These are phyloP conservation scores for Chaetomium globosum DNA, from an alignment of 2,329 filamentous ascomycete genomes.

Conservation along the genomic window DNA sequence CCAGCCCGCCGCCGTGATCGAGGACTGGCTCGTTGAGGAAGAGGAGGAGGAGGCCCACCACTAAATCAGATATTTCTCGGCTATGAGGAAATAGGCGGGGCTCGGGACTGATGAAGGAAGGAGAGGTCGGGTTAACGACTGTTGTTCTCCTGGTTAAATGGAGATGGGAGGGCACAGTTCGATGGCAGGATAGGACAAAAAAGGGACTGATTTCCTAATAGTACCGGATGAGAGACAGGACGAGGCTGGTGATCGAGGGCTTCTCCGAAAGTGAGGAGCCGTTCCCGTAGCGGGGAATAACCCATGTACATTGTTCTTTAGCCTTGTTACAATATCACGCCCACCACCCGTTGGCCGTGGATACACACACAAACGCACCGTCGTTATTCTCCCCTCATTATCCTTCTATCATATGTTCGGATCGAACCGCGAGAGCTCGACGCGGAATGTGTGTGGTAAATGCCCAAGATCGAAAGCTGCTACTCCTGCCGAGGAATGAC, in stretches of 20 bases:
- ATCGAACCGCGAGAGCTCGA: not conserved
- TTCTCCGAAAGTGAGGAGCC: slow-evolving; percentile 15
- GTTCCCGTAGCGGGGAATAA: slow-evolving; percentile 38
- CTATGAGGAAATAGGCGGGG: too few species aligned
- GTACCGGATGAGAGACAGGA: slow-evolving; percentile 1
- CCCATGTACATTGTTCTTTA: slow-evolving; percentile 47
- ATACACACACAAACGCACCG: not conserved
- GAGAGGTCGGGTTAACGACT: not conserved
- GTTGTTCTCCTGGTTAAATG: not conserved
- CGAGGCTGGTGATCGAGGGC: not conserved
- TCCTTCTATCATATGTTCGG: not conserved
- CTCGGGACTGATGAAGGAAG: not conserved
- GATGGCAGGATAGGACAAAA: slow-evolving; percentile 11
- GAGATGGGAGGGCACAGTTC: not conserved
- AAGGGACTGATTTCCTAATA: slow-evolving; percentile 14
- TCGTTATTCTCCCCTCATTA: not conserved
- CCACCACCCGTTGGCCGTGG: slow-evolving; percentile 16
- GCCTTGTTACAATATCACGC: slow-evolving; percentile 33
- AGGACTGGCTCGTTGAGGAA: slow-evolving; percentile 85
- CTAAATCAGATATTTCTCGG: slow-evolving; percentile 41
- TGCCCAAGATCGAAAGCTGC: not conserved
- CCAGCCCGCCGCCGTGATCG: slow-evolving; percentile 59
- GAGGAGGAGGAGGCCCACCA: slow-evolving; percentile 59
- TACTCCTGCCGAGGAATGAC: not conserved
- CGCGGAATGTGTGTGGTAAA: not conserved